These are phyloP conservation scores for Coniochaeta hoffmannii DNA, from an alignment of 2,329 filamentous ascomycete genomes.

Conservation along the genomic window DNA sequence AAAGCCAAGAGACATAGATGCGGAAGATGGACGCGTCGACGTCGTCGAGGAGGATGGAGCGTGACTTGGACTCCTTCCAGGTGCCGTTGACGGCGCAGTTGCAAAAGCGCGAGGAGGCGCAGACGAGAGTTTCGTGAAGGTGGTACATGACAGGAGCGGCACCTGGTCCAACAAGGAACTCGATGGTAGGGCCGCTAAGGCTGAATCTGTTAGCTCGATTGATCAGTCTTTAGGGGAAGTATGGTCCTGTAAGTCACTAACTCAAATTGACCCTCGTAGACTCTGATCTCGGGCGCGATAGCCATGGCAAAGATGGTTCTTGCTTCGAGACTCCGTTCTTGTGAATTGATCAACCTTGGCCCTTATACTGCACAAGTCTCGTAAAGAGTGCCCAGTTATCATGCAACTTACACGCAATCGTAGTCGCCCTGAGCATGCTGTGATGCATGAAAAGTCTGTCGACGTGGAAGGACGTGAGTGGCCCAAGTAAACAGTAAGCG, in stretches of 20 bases:
- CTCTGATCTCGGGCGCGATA: neutral
- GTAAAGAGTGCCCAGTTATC: neutral
- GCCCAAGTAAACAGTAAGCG: neutral
- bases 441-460: neutral
- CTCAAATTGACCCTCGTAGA: neutral
- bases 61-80: neutral
- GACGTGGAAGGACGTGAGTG: neutral
- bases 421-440: neutral
- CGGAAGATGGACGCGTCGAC: neutral
- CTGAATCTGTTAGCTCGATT: neutral
- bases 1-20: neutral
- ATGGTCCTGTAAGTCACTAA: neutral
- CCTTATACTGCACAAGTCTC: neutral
- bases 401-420: neutral
- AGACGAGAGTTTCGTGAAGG: neutral
- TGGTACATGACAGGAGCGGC: neutral
- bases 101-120: neutral
- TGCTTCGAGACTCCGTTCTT: neutral
- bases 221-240: neutral
- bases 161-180: neutral
- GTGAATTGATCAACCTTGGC: neutral
- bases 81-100: neutral
- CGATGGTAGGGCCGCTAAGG: neutral
- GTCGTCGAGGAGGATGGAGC: neutral
- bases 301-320: neutral